phyloP scores from a whole-genome alignment of 2,329 filamentous ascomycete species.

The Trichoderma koningii region DNA sequence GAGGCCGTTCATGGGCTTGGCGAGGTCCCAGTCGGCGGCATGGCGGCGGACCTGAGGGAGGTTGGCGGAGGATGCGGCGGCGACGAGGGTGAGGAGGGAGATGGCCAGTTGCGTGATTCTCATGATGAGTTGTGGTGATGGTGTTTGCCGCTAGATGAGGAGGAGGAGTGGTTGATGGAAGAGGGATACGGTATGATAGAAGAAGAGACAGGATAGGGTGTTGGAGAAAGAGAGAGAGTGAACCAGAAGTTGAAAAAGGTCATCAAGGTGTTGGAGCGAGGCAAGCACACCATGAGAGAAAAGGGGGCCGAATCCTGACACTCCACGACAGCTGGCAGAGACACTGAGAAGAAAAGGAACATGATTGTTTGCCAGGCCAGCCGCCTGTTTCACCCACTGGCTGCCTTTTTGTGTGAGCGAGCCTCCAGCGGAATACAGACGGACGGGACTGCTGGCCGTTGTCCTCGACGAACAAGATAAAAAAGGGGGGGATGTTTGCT shows the following conservation, averaged over 20 bases:
- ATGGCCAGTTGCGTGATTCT: neutral
- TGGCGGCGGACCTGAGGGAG: slow-evolving; percentile 22
- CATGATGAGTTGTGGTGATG: neutral
- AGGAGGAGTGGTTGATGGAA: neutral
- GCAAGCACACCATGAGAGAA: neutral
- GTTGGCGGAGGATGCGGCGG: neutral
- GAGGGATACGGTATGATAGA: neutral
- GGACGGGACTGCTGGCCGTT: neutral
- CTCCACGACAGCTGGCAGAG: neutral
- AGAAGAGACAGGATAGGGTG: neutral
- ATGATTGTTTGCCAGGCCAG: neutral
- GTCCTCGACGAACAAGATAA: neutral
- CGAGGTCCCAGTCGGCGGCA: slow-evolving; percentile 38
- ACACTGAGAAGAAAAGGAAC: neutral
- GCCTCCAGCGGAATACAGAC: neutral
- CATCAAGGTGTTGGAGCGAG: neutral
- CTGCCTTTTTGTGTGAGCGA: neutral
- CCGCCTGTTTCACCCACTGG: slow-evolving; percentile 7
- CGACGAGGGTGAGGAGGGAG: slow-evolving; percentile 24
- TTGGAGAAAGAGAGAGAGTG: neutral
- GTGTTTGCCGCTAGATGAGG: neutral
- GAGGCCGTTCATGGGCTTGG: slow-evolving; percentile 43
- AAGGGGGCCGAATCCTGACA: neutral
- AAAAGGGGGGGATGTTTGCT: neutral
- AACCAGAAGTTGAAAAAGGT: too few relatives aligned